Evolutionary conservation across 208 protist species (phyloP).

Genomic region (Leishmania gerbilli): DNA sequence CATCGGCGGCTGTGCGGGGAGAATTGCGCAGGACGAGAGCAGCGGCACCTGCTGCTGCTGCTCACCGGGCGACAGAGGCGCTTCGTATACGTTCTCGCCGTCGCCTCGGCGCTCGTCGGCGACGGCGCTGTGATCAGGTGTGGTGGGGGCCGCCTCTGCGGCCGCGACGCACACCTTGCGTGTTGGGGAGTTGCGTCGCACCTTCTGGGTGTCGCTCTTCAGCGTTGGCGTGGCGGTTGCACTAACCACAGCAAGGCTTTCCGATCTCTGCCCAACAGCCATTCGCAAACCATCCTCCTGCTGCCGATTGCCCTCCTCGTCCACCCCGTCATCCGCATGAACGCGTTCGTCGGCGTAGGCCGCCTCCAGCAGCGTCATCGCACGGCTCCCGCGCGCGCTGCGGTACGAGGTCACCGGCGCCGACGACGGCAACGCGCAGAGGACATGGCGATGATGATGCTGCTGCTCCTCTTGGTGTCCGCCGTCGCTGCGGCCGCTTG

Average conservation of each 20-base stretch:
- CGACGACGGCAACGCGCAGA: conserved; percentile 9
- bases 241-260: neutral
- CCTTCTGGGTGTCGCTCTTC: neutral
- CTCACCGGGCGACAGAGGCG: neutral
- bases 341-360: conserved; percentile 8
- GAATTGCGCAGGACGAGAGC: neutral
- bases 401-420: conserved; percentile 18
- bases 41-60: neutral
- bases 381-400: neutral
- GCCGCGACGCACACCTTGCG: neutral
- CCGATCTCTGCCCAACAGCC: neutral
- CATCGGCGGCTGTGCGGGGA: neutral
- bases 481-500: neutral
- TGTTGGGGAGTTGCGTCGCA: neutral
- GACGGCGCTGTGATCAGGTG: neutral
- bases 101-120: neutral
- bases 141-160: neutral
- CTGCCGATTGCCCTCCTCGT: neutral
- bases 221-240: neutral
- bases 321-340: neutral
- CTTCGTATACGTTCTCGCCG: neutral
- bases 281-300: neutral
- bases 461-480: neutral
- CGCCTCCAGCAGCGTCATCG: conserved; percentile 7
- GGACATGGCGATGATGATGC: neutral